phyloP scores from a whole-genome alignment of 345 rosid genomes.

The Acer saccharum region DNA sequence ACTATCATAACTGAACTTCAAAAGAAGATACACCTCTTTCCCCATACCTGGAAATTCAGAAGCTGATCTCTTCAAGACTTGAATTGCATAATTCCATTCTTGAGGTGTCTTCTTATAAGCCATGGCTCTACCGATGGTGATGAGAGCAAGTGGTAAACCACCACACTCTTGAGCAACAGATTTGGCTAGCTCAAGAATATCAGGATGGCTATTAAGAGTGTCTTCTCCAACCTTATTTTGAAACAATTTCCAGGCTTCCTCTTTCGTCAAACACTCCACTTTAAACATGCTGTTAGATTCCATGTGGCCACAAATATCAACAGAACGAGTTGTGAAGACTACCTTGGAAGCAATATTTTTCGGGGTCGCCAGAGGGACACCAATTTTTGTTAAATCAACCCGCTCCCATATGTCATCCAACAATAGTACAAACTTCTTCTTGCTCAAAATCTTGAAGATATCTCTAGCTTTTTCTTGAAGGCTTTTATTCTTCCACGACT shows the following conservation, averaged over 20 bases:
- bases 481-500: not conserved
- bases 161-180: not conserved
- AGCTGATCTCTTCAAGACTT: too few species aligned
- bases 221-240: slow-evolving; percentile 4
- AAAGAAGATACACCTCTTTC: too few species aligned
- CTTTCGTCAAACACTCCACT: slow-evolving; percentile 6
- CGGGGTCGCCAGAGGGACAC: not conserved
- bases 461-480: not conserved
- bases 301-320: slow-evolving; percentile 12
- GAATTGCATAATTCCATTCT: not conserved
- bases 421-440: not conserved
- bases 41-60: too few species aligned
- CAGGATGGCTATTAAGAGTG: not conserved
- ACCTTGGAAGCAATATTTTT: not conserved
- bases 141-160: slow-evolving; percentile 7
- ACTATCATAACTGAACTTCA: too few species aligned
- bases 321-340: slow-evolving; percentile 10
- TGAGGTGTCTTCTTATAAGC: not conserved
- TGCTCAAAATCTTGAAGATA: slow-evolving; percentile 5
- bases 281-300: not conserved
- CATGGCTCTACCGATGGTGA: slow-evolving; percentile 10
- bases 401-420: slow-evolving; percentile 15
- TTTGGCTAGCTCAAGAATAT: too few species aligned
- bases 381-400: slow-evolving; percentile 8
- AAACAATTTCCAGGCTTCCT: slow-evolving; percentile 17